Conservation (phyloP, 2,329 filamentous ascomycete species). For the Madurella fahalii region DNA sequence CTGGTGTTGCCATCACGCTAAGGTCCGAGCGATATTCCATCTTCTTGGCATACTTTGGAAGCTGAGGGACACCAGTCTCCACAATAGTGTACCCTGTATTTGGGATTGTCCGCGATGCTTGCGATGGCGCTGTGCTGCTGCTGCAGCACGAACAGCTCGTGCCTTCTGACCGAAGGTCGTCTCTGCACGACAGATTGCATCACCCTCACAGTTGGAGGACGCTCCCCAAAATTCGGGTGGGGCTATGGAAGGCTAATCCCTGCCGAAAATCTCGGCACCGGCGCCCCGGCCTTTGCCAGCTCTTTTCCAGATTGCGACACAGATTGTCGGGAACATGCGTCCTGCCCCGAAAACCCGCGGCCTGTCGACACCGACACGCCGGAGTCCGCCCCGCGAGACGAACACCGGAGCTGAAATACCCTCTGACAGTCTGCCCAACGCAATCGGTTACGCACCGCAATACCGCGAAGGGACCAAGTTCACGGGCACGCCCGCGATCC, state of each 20-base stretch:
- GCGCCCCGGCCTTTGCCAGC: conserved; percentile 1
- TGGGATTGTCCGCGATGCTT: too few relatives aligned
- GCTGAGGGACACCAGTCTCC: too few relatives aligned
- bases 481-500: too few relatives aligned
- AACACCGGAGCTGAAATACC: background rate
- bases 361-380: background rate
- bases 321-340: background rate
- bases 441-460: too few relatives aligned
- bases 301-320: conserved; percentile 5
- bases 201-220: conserved; percentile 5
- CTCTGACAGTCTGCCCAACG: too few relatives aligned
- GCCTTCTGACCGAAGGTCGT: background rate
- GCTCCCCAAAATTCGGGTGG: conserved; percentile 9
- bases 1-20: conserved; percentile 1
- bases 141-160: too few relatives aligned
- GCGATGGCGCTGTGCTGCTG: too few relatives aligned
- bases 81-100: too few relatives aligned
- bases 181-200: background rate
- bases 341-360: too few relatives aligned
- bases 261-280: conserved; percentile 20
- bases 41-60: too few relatives aligned
- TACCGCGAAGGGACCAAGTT: background rate
- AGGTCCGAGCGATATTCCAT: too few relatives aligned
- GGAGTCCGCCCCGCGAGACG: background rate
- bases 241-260: conserved; percentile 17